These are phyloP conservation scores for Verticillium zaregamsianum DNA, from an alignment of 2,329 filamentous ascomycete genomes.

Conservation along the genomic window DNA sequence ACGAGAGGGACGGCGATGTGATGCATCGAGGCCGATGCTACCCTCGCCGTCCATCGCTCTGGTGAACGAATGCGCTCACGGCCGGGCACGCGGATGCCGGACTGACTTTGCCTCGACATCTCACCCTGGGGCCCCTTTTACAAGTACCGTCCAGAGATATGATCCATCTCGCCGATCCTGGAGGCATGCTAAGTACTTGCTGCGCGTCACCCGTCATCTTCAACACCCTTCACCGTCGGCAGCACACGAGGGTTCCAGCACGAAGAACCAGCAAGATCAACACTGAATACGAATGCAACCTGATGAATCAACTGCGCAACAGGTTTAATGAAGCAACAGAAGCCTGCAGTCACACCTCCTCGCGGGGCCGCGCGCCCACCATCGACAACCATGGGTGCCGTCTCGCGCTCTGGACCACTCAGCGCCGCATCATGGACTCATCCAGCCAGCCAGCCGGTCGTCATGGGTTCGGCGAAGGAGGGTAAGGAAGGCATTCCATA, in stretches of 20 bases:
- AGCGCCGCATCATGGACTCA: background rate
- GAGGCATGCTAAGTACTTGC: background rate
- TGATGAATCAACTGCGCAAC: background rate
- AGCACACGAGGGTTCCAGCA: background rate
- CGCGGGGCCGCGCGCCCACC: background rate
- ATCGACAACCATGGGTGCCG: background rate
- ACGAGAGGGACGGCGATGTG: background rate
- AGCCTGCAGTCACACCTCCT: background rate
- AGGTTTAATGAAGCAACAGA: background rate
- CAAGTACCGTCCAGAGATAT: background rate
- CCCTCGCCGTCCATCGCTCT: background rate
- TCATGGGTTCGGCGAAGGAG: background rate
- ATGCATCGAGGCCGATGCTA: background rate
- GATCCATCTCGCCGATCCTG: background rate
- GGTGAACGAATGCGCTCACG: background rate
- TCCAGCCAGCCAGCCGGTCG: background rate
- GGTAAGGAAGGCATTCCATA: background rate
- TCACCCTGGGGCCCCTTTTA: background rate
- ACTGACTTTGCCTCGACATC: background rate
- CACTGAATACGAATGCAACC: background rate
- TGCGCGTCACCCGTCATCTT: background rate
- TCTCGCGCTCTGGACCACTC: background rate
- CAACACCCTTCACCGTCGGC: background rate
- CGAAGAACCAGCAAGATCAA: background rate
- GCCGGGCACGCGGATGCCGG: background rate